Base-by-base conservation (phyloP, 176 grass and related monocot species). In the Juncus inflexus region DNA sequence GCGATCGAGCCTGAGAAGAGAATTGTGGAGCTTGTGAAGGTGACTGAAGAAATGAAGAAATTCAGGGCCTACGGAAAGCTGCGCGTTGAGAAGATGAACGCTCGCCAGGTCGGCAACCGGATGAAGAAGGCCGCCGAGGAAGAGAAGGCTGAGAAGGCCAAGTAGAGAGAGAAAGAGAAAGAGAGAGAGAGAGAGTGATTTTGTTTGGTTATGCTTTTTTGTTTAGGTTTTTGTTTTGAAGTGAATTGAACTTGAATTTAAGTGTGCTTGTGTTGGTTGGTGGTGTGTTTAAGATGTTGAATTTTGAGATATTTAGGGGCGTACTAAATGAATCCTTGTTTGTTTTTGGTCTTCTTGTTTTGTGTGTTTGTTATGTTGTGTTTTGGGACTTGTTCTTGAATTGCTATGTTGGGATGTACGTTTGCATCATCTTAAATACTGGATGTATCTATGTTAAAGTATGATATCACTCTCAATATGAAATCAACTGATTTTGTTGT, bases 41-140 rank as follows among this genome's bases (percentile, higher is more conserved):
- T 95, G 1, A 90, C 86, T 0, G 90, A 95, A 4, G 83, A 95
- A 55, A 95, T 90, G 86, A 95, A 95, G 65, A 71, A 67, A 2
- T 86, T 86, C 77, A 86, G 79, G 80, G 90, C 90, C 40, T 95
- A 95, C 0, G 90, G 66, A 10, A 95, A 95, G 72, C 80, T 95
- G 54, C 86, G 90, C 0, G 68, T 90, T 0, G 90, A 95, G 83
- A 69, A 80, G 58, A 95, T 79, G 83, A 95, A 95, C 80, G 37
- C 90, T 50, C 70, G 80, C 40, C 90, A 90, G 49, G 45, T 84
- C 0, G 90, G 90, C 37, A 63, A 54, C 12, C 64, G 90, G 3
- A 35, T 79, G 70, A 95, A 95, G 78, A 86, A 78, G 83, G 86
- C 86, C 3, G 83, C 83, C 0, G 90, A 95, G 59, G 90, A 79